These are phyloP conservation scores for Leucocoprinus birnbaumii DNA, from an alignment of 768 basidiomycete genomes.

Conservation along the genomic window DNA sequence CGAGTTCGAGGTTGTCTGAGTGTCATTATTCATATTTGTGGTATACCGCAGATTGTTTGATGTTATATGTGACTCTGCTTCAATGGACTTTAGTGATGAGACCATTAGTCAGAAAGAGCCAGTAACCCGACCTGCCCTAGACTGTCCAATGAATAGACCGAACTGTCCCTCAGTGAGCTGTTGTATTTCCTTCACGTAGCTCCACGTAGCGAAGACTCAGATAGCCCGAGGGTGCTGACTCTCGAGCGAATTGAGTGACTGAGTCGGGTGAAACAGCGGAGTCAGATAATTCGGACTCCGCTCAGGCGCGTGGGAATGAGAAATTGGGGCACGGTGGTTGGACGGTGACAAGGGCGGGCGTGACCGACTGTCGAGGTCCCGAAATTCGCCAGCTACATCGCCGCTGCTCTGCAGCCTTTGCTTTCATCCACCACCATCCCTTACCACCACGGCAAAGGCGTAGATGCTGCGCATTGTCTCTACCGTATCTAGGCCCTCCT, in stretches of 20 bases:
- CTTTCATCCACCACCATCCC: constrained; percentile 25
- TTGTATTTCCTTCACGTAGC: too few species aligned
- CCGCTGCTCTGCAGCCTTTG: constrained; percentile 28
- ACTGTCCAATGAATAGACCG: too few species aligned
- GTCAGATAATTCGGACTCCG: constrained; percentile 22
- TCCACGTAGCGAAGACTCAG: too few species aligned
- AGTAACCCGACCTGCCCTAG: too few species aligned
- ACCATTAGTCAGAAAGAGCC: too few species aligned
- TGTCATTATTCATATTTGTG: background rate
- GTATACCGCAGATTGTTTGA: too few species aligned
- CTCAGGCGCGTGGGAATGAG: constrained; percentile 33
- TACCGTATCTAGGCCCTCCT: constrained; percentile 53
- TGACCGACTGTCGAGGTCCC: constrained; percentile 36
- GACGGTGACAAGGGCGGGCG: constrained; percentile 28
- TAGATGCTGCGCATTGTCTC: constrained; percentile 71
- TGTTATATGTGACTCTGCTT: too few species aligned
- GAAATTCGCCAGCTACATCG: constrained; percentile 25
- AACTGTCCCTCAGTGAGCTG: too few species aligned
- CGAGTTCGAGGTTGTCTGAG: background rate
- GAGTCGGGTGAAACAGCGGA: background rate
- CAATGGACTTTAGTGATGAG: too few species aligned
- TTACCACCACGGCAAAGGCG: constrained; percentile 18
- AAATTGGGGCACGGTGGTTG: constrained; percentile 42
- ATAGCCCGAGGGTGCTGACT: too few species aligned
- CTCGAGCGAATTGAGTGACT: background rate